Percentiles rank a stretch among this genome's conserved stretches.
These are phyloP conservation scores for Inga laurina DNA, from an alignment of 306 rosid genomes.

Conservation along the genomic window DNA sequence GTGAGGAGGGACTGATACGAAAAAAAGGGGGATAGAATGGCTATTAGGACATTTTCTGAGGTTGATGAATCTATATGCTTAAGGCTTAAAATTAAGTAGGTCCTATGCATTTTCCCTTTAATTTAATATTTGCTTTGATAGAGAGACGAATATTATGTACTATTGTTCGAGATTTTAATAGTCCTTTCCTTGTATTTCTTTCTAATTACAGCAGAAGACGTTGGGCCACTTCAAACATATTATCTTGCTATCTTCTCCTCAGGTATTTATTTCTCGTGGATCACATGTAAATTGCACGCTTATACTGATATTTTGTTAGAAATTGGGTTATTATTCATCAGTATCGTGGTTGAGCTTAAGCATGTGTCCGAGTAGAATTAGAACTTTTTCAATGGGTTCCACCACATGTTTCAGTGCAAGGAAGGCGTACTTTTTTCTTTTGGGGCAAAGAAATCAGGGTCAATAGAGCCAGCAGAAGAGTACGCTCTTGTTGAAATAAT, in stretches of 20 bases:
- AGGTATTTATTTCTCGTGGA: slow-evolving; percentile 52
- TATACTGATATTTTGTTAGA: slow-evolving; percentile 5
- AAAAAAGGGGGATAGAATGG: not conserved
- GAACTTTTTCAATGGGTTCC: slow-evolving; percentile 11
- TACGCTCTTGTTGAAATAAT: not conserved
- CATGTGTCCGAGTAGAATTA: not conserved
- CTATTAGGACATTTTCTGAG: not conserved
- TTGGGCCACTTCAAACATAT: slow-evolving; percentile 80
- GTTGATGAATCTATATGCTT: not conserved
- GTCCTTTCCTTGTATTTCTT: slow-evolving; percentile 28
- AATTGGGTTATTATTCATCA: slow-evolving; percentile 5
- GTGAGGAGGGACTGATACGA: slow-evolving; percentile 3
- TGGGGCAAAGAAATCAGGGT: not conserved
- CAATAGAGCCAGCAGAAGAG: not conserved
- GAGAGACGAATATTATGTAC: slow-evolving; percentile 1
- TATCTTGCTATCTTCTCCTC: slow-evolving; percentile 88
- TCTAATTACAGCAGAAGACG: slow-evolving; percentile 79
- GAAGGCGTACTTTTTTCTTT: not conserved
- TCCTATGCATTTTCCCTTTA: not conserved
- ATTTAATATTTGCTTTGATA: not conserved
- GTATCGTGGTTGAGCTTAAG: not conserved
- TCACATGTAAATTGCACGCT: not conserved
- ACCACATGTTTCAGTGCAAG: slow-evolving; percentile 5
- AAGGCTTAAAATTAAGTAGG: slow-evolving; percentile 1
- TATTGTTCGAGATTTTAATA: slow-evolving; percentile 21